Percentiles rank a stretch among this genome's conserved stretches.
These are phyloP conservation scores for Fusarium napiforme DNA, from an alignment of 2,329 filamentous ascomycete species.

Conservation along the genomic window DNA sequence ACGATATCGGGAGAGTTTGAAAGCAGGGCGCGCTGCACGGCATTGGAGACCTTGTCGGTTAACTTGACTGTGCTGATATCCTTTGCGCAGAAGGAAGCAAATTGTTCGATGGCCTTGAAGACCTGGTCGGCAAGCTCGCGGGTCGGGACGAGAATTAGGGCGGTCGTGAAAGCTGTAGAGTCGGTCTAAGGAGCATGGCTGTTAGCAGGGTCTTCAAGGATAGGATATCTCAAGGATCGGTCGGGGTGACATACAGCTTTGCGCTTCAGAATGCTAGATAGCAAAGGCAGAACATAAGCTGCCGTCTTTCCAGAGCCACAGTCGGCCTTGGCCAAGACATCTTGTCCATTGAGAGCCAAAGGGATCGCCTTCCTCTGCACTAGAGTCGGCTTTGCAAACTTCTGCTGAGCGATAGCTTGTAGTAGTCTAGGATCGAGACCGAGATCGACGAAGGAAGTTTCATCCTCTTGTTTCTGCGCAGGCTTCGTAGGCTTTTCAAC, in stretches of 20 bases:
- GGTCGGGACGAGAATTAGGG: conserved; percentile 93
- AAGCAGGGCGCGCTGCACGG: conserved; percentile 87
- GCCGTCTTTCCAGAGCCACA: conserved; percentile 98
- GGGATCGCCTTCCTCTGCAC: conserved; percentile 91
- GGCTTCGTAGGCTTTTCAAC: conserved; percentile 43
- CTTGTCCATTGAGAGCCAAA: conserved; percentile 84
- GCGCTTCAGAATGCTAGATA: conserved; percentile 83
- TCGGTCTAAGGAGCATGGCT: conserved; percentile 54
- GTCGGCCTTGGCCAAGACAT: conserved; percentile 91
- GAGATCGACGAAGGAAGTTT: conserved; percentile 76
- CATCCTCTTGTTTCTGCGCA: conserved; percentile 40
- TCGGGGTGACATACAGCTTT: conserved; percentile 66
- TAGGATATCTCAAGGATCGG: neutral
- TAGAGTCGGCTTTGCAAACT: conserved; percentile 86
- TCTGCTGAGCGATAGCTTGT: conserved; percentile 85
- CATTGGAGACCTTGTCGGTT: conserved; percentile 88
- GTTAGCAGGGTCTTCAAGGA: conserved; percentile 13
- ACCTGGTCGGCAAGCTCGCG: conserved; percentile 95
- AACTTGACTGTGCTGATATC: conserved; percentile 86
- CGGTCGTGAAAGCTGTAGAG: conserved; percentile 68
- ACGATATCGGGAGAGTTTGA: conserved; percentile 89
- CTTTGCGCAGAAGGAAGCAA: conserved; percentile 86
- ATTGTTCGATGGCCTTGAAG: conserved; percentile 77
- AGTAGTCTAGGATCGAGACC: conserved; percentile 86
- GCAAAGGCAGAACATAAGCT: conserved; percentile 91